Evolutionary conservation across 2,329 filamentous ascomycete species (phyloP), one percentile per base, ranked within the genome.

Genomic region (Colletotrichum scovillei): DNA sequence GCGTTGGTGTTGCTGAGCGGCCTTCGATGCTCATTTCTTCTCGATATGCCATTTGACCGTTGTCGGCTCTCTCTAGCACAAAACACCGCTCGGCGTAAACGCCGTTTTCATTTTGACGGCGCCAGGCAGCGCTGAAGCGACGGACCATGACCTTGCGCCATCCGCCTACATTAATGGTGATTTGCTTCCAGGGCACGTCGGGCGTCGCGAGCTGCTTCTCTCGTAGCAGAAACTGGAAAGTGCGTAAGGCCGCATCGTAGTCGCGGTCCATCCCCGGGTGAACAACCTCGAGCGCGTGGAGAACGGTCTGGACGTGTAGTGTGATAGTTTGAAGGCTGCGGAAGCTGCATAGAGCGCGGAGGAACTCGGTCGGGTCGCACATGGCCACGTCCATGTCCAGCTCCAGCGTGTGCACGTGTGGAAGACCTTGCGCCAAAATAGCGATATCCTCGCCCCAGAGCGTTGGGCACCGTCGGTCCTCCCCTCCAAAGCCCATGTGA

Each of bases 21-120:
- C 69, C 69, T 26, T 75, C 74, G 22, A 75, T 59, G 38, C 65
- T 63, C 63, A 63, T 70, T 26, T 75, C 73, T 56, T 75, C 74
- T 16, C 66, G 57, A 26, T 73, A 73, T 8, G 35, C n/a, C 73
- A 75, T 67, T 19, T 64, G 73, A 2, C 72, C 72, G 14, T 63
- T 53, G 6, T 67, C 62, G 4, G 64, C 64, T 63, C 77, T 76
- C 72, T 85, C 81, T 30, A 86, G 74, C 9, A 86, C 80, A 64
- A 88, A 88, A 73, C 86, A 87, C 46, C 86, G 78, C 78, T 88
- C 86, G 0, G 86, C 86, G 74, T 81, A 87, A 1, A 87, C 77
- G 2, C 86, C 86, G 49, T 79, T 77, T 55, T 79, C 77, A 52
- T 87, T 86, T 55, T 80, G 79, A 56, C 78, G 75, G 72, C 80